phyloP scores from a whole-genome alignment of 2,329 filamentous ascomycete genomes.

The Graphiopsis chlorocephala region DNA sequence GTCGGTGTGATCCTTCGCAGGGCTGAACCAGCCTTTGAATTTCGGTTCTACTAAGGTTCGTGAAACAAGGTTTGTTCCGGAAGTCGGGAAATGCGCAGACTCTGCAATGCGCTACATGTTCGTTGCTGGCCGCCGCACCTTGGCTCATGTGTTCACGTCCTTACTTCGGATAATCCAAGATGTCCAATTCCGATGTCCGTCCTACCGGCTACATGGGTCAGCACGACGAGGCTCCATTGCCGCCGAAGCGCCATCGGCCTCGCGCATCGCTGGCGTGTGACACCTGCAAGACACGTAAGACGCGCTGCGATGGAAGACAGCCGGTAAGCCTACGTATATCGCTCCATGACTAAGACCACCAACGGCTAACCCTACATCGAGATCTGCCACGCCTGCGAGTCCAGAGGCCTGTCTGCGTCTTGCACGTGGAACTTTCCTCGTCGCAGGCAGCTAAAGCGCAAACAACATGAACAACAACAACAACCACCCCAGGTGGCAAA shows the following conservation, averaged over 20 bases:
- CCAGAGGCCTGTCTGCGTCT: conserved; percentile 10
- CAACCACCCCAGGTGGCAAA: conserved; percentile 7
- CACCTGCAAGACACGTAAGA: conserved; percentile 27
- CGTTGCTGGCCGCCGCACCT: conserved; percentile 1
- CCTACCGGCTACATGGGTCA: background rate
- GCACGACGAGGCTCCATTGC: background rate
- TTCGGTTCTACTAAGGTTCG: conserved; percentile 8
- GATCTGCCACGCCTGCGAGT: conserved; percentile 14
- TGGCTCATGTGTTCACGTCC: conserved; percentile 7
- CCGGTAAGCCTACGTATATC: conserved; percentile 21
- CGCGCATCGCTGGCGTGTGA: conserved; percentile 28
- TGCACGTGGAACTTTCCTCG: conserved; percentile 15
- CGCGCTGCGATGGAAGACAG: conserved; percentile 26
- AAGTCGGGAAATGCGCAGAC: conserved; percentile 10
- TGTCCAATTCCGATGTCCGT: conserved; percentile 3
- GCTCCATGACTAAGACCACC: conserved; percentile 8
- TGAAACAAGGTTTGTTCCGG: conserved; percentile 6
- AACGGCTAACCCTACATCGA: conserved; percentile 10
- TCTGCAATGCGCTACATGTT: conserved; percentile 4
- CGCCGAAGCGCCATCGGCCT: conserved; percentile 11
- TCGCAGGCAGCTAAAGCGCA: conserved; percentile 10
- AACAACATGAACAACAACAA: background rate
- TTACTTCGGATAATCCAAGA: conserved; percentile 11
- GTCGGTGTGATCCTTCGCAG: background rate
- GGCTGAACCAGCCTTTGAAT: background rate